These are phyloP conservation scores for Pseudocercospora musae DNA, from an alignment of 2,329 filamentous ascomycete species.

Conservation along the genomic window DNA sequence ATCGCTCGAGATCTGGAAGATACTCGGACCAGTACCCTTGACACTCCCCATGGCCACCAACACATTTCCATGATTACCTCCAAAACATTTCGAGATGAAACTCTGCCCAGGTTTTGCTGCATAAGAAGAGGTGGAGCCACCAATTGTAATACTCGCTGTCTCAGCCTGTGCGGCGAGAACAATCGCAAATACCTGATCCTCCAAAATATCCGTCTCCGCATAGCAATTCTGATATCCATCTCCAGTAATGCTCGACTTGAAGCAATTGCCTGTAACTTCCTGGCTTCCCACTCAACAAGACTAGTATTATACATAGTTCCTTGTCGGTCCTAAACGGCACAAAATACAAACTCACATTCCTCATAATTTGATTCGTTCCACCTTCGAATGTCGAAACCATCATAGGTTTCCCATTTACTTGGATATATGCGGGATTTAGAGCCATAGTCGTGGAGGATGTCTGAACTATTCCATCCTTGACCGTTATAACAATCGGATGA, in stretches of 20 bases:
- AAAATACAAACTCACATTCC: slow-evolving; percentile 41
- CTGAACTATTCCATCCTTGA: slow-evolving; percentile 33
- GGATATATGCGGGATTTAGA: slow-evolving; percentile 46
- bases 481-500: slow-evolving; percentile 53
- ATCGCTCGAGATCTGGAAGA: slow-evolving; percentile 29
- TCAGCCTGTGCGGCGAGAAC: slow-evolving; percentile 33
- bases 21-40: slow-evolving; percentile 34
- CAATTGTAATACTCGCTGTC: slow-evolving; percentile 41
- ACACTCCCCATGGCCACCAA: slow-evolving; percentile 37
- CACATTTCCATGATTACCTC: slow-evolving; percentile 40
- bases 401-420: slow-evolving; percentile 49
- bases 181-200: slow-evolving; percentile 49
- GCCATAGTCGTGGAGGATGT: slow-evolving; percentile 46
- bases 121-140: slow-evolving; percentile 29
- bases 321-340: slow-evolving; percentile 34
- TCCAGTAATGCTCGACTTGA: slow-evolving; percentile 31
- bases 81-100: slow-evolving; percentile 34
- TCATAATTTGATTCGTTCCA: slow-evolving; percentile 20
- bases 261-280: slow-evolving; percentile 37
- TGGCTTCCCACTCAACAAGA: slow-evolving; percentile 24
- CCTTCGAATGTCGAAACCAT: slow-evolving; percentile 55
- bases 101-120: slow-evolving; percentile 19
- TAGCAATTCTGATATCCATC: slow-evolving; percentile 28
- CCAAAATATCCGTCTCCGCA: slow-evolving; percentile 34
- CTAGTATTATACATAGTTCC: no score